phyloP scores from a whole-genome alignment of 106 monocot genomes.

The Platanthera guangdongensis region DNA sequence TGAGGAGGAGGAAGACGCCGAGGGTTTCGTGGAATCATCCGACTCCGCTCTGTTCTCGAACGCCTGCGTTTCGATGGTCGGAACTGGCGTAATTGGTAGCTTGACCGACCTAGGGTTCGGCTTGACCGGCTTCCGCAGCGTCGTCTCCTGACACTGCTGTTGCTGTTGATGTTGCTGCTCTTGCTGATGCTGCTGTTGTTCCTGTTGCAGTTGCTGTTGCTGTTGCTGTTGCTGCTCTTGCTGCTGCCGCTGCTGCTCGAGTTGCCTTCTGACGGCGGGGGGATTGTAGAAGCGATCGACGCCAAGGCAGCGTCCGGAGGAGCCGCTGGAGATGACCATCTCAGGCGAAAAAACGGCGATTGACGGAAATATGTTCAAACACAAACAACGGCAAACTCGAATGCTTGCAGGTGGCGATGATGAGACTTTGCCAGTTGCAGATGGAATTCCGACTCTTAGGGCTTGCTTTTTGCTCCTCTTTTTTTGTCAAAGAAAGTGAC shows the following conservation, averaged over 20 bases:
- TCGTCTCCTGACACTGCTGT: slow-evolving; percentile 18
- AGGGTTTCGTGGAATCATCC: slow-evolving; percentile 42
- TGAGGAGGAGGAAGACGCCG: slow-evolving; percentile 34
- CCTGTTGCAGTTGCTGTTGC: slow-evolving; percentile 26
- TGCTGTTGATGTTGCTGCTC: slow-evolving; percentile 29
- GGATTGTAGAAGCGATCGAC: slow-evolving; percentile 73
- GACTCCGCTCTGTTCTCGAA: slow-evolving; percentile 32
- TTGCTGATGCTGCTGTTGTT: slow-evolving; percentile 27
- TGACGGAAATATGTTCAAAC: neutral
- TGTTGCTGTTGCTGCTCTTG: slow-evolving; percentile 20
- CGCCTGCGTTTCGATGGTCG: slow-evolving; percentile 6
- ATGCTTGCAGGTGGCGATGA: too few relatives aligned
- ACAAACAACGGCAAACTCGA: too few relatives aligned
- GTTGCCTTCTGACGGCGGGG: slow-evolving; percentile 28
- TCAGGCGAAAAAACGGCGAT: neutral
- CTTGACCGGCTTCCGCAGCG: slow-evolving; percentile 12
- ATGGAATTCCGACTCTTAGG: too few relatives aligned
- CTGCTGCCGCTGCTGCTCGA: slow-evolving; percentile 29
- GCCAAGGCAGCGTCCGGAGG: slow-evolving; percentile 35
- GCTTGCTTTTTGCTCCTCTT: too few relatives aligned
- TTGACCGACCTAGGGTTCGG: slow-evolving; percentile 11
- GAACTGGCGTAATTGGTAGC: neutral
- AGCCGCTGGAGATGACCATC: slow-evolving; percentile 45
- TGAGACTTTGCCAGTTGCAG: too few relatives aligned
- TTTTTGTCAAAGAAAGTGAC: too few relatives aligned